These are phyloP conservation scores for Akanthomyces uredinophilus DNA, from an alignment of 2,329 filamentous ascomycete species.

Conservation along the genomic window DNA sequence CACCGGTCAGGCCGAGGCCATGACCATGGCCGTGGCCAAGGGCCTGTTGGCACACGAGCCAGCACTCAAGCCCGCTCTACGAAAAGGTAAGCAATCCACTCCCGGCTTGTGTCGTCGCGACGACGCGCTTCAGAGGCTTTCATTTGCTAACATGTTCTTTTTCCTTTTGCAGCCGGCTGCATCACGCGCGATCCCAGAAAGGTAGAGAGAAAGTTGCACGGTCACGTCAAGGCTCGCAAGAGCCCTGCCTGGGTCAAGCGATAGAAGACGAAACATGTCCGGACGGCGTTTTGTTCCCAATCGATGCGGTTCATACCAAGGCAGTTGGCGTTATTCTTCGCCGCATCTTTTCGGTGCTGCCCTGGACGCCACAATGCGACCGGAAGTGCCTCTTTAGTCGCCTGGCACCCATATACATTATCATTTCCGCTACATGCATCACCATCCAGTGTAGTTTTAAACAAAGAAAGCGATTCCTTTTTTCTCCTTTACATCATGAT, in stretches of 20 bases:
- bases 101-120: background rate
- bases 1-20: constrained; percentile 91
- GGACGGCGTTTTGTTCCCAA: background rate
- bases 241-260: constrained; percentile 96
- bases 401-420: constrained; percentile 6
- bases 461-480: constrained; percentile 9
- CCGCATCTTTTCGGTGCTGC: background rate
- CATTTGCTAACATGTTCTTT: constrained; percentile 14
- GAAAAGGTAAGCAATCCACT: constrained; percentile 68
- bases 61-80: constrained; percentile 76
- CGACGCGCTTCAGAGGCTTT: background rate
- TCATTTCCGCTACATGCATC: constrained; percentile 2
- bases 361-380: background rate
- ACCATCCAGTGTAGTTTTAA: constrained; percentile 6
- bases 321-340: background rate
- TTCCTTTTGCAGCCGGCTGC: constrained; percentile 66
- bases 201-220: constrained; percentile 98
- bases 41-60: constrained; percentile 89
- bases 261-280: constrained; percentile 29
- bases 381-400: background rate
- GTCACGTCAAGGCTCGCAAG: constrained; percentile 94
- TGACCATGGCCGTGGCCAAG: constrained; percentile 85
- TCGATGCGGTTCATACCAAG: background rate
- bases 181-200: constrained; percentile 84
- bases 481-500: background rate